Conservation (phyloP, 2,329 filamentous ascomycete genomes). For the Chalaropsis ovoidea region DNA sequence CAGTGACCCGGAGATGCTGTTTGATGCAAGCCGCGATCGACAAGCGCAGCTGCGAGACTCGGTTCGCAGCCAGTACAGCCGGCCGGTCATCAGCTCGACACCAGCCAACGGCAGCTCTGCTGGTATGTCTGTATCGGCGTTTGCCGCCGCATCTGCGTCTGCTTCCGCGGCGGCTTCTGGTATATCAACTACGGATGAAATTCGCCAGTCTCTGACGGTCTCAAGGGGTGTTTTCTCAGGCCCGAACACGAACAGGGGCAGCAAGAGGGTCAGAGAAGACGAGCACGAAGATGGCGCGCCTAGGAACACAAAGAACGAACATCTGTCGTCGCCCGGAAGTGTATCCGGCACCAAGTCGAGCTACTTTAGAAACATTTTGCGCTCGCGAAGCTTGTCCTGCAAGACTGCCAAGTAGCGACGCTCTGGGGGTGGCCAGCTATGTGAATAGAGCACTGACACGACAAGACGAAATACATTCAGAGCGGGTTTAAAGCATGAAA, state of each 20-base stretch:
- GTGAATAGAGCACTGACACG: neutral
- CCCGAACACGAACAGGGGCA: neutral
- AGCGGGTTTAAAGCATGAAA: neutral
- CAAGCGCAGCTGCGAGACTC: conserved; percentile 10
- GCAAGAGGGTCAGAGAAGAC: conserved; percentile 9
- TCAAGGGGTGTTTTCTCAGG: neutral
- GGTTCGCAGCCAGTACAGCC: conserved; percentile 28
- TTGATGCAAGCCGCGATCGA: conserved; percentile 23
- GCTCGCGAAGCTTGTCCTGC: conserved; percentile 1
- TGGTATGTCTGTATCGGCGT: neutral
- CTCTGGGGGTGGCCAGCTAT: neutral
- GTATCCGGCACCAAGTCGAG: neutral
- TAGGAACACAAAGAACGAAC: conserved; percentile 5
- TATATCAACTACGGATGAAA: conserved; percentile 22
- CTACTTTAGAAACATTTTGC: conserved; percentile 5
- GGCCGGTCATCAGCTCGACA: conserved; percentile 28
- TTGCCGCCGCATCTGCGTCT: neutral
- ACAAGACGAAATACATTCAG: neutral
- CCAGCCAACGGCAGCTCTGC: conserved; percentile 6
- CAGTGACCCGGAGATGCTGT: neutral
- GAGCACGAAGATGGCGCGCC: neutral
- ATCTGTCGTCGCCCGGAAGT: neutral
- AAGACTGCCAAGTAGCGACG: neutral
- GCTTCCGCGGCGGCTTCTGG: neutral
- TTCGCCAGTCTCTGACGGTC: conserved; percentile 18